phyloP scores from a whole-genome alignment of 2,329 filamentous ascomycete genomes.

The Beauveria sp. region DNA sequence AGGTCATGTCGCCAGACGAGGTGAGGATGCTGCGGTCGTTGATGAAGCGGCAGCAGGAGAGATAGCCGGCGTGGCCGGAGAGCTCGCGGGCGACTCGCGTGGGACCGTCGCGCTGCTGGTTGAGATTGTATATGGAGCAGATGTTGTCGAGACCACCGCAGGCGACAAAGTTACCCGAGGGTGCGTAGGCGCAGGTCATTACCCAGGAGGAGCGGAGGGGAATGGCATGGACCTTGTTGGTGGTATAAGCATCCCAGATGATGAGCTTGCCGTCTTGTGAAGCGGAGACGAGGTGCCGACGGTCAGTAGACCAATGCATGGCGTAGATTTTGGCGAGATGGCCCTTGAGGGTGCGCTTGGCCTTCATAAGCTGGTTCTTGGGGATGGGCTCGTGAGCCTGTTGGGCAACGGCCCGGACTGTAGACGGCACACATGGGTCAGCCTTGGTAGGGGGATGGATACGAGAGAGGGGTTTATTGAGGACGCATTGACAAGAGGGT shows the following conservation, averaged over 20 bases:
- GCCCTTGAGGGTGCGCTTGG: conserved; percentile 92
- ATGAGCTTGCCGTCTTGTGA: conserved; percentile 99
- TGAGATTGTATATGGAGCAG: conserved; percentile 98
- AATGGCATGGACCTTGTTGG: conserved; percentile 98
- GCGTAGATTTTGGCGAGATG: conserved; percentile 99
- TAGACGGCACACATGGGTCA: not conserved
- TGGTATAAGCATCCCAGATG: conserved; percentile 99
- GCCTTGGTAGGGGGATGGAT: conserved; percentile 12
- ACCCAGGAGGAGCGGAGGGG: conserved; percentile 97
- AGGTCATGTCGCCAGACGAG: conserved; percentile 98
- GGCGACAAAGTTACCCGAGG: conserved; percentile 95
- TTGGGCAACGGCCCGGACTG: conserved; percentile 87
- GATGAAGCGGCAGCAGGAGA: conserved; percentile 98
- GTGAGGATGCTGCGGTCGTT: conserved; percentile 97
- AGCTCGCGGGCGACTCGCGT: conserved; percentile 93
- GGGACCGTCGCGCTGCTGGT: conserved; percentile 87
- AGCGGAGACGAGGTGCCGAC: conserved; percentile 91
- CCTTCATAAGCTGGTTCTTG: conserved; percentile 89
- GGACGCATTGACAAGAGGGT: not conserved
- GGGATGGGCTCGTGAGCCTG: conserved; percentile 89
- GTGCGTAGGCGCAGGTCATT: conserved; percentile 99
- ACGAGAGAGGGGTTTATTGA: not conserved
- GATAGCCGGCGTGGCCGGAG: conserved; percentile 92
- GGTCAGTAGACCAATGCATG: conserved; percentile 99
- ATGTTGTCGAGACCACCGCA: conserved; percentile 99